Base-by-base conservation (phyloP, 2,329 filamentous ascomycete genomes). In the Colletotrichum sp. region DNA sequence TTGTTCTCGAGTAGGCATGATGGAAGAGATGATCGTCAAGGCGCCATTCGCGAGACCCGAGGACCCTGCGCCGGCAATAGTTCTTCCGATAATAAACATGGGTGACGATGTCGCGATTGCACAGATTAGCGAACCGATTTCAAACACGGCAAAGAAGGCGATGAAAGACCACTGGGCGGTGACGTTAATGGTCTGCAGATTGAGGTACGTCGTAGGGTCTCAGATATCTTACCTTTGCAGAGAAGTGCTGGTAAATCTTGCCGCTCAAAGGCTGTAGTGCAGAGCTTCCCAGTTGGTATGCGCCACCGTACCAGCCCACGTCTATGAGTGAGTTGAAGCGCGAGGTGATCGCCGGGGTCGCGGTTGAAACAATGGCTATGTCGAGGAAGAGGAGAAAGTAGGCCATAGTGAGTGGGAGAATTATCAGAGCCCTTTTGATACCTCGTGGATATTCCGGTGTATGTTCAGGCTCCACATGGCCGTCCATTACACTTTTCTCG, bases 111-210 rank as follows among this genome's bases (percentile, higher is more conserved):
- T 82, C 0, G 90, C 87, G 66, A 86, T 77, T 70, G 83, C 91
- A 76, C 90, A 92, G n/a, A 93, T 80, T 5, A 89, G 77, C 0
- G 88, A 90, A 3, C 91, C 91, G 1, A 91, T 27, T 78, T 92
- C 89, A 76, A 93, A 92, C 55, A 91, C 70, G 43, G 81, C 77
- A 32, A 92, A 83, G 58, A 88, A 86, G 66, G 71, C 66, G 8
- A 86, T 78, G 64, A 85, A 87, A 0, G 84, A 80, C 81, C 83
- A 85, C 82, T 86, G 77, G 10, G 58, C n/a, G n/a, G n/a, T n/a
- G n/a, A n/a, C n/a, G n/a, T 58, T 10, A 58, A 52, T 22, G 8
- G 16, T 10, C 25, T 8, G 55, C 25, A 8, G 5, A 16, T 4
- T 18, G 8, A 12, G 22, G 25, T 22, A 13, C 4, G 10, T 10